Evolutionary conservation across 2,329 filamentous ascomycete species (phyloP).

Genomic region (Ophiocordyceps unilateralis): DNA sequence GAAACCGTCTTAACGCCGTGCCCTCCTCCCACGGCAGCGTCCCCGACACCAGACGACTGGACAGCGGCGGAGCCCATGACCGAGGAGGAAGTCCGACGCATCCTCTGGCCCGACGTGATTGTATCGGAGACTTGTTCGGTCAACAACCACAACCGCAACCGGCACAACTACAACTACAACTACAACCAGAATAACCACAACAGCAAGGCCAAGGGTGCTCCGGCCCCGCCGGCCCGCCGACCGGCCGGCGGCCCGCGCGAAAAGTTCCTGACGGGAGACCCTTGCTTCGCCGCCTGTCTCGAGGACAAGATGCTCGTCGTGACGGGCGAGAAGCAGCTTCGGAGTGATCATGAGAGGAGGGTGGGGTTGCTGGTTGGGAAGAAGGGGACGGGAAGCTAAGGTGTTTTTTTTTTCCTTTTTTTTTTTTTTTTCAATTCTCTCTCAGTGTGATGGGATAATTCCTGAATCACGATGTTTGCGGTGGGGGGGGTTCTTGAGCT

Average conservation of each 20-base stretch:
- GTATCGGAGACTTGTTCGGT: background rate
- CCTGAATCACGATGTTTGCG: background rate
- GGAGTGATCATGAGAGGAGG: constrained; percentile 14
- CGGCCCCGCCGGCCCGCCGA: background rate
- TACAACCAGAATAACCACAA: background rate
- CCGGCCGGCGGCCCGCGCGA: constrained; percentile 12
- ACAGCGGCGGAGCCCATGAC: constrained; percentile 21
- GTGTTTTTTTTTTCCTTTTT: background rate
- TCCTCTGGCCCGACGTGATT: constrained; percentile 19
- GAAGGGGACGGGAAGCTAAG: background rate
- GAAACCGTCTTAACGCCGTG: background rate
- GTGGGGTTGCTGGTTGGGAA: constrained; percentile 9
- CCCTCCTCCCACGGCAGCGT: background rate
- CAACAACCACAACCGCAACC: too few relatives aligned
- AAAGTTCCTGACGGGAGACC: constrained; percentile 22
- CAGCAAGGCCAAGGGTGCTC: background rate
- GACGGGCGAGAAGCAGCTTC: constrained; percentile 16
- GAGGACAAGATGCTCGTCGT: constrained; percentile 23
- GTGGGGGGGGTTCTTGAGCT: too few relatives aligned
- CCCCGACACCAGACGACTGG: constrained; percentile 10
- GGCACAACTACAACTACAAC: too few relatives aligned
- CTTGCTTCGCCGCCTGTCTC: constrained; percentile 10
- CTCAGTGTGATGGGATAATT: too few relatives aligned
- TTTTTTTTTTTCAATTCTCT: background rate
- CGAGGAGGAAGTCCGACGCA: constrained; percentile 20